Conservation (phyloP, 129 eudicot genomes). For the Lonicera japonica region DNA sequence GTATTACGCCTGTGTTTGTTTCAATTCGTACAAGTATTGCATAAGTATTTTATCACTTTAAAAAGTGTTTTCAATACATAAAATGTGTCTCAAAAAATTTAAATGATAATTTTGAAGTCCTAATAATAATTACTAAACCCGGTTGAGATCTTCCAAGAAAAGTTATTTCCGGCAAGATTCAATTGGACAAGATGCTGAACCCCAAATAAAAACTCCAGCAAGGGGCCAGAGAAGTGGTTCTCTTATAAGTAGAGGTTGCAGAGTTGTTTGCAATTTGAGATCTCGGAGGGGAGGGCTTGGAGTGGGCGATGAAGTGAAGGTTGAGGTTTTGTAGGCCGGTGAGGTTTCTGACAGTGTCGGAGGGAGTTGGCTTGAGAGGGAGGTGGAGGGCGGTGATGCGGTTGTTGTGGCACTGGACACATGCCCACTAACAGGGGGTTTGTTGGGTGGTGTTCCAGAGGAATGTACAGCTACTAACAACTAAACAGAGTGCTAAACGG, state of each 20-base stretch:
- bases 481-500: slow-evolving; percentile 56
- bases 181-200: slow-evolving; percentile 39
- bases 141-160: slow-evolving; percentile 32
- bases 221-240: slow-evolving; percentile 45
- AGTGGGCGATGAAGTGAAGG: slow-evolving; percentile 49
- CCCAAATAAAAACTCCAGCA: slow-evolving; percentile 30
- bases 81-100: too few relatives aligned
- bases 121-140: slow-evolving; percentile 26
- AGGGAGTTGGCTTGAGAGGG: slow-evolving; percentile 65
- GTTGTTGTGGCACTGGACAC: slow-evolving; percentile 31
- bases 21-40: too few relatives aligned
- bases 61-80: too few relatives aligned
- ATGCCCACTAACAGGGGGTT: slow-evolving; percentile 38
- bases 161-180: slow-evolving; percentile 37
- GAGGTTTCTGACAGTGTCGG: slow-evolving; percentile 44
- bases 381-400: slow-evolving; percentile 61
- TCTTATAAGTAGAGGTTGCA: slow-evolving; percentile 67
- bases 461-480: slow-evolving; percentile 78
- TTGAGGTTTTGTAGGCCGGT: slow-evolving; percentile 55
- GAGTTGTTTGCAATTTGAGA: slow-evolving; percentile 40
- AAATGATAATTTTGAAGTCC: too few relatives aligned
- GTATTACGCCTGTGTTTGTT: too few relatives aligned
- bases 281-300: slow-evolving; percentile 61
- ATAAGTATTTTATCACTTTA: too few relatives aligned
- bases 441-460: slow-evolving; percentile 47